Evolutionary conservation across 2,329 filamentous ascomycete genomes (phyloP).

Genomic region (Alternaria longipes): DNA sequence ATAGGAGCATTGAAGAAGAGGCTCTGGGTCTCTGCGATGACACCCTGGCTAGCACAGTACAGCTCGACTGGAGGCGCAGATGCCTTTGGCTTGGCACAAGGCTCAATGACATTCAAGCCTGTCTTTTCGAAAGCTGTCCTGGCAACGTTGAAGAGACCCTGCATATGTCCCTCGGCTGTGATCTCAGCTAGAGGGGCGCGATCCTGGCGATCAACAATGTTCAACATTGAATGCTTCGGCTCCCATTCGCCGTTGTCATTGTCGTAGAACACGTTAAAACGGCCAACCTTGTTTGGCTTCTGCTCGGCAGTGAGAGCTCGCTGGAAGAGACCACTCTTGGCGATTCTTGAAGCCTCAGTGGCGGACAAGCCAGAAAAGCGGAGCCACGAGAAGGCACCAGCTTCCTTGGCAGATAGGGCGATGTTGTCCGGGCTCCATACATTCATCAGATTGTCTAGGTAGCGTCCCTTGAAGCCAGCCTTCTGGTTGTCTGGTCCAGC

Average conservation of each 20-base stretch:
- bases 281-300: slow-evolving; percentile 66
- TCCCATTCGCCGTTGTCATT: slow-evolving; percentile 71
- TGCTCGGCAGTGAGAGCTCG: slow-evolving; percentile 70
- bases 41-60: slow-evolving; percentile 73
- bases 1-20: slow-evolving; percentile 81
- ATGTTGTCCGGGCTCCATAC: slow-evolving; percentile 88
- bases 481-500: slow-evolving; percentile 75
- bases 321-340: slow-evolving; percentile 75
- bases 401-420: slow-evolving; percentile 66
- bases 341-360: slow-evolving; percentile 74
- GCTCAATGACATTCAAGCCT: slow-evolving; percentile 81
- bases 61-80: slow-evolving; percentile 88
- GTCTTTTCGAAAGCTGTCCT: slow-evolving; percentile 70
- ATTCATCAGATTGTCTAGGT: slow-evolving; percentile 83
- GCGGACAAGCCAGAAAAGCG: slow-evolving; percentile 83
- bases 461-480: slow-evolving; percentile 83
- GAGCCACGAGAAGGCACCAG: slow-evolving; percentile 84
- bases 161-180: slow-evolving; percentile 75
- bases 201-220: slow-evolving; percentile 76
- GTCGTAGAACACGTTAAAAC: slow-evolving; percentile 74
- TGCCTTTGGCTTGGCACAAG: slow-evolving; percentile 79
- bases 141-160: slow-evolving; percentile 81
- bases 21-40: slow-evolving; percentile 71
- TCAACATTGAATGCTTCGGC: slow-evolving; percentile 81
- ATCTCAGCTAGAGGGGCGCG: slow-evolving; percentile 73